A percentile compares a stretch with the other conserved stretches of the same genome.
These are phyloP conservation scores for Delphinella strobiligena DNA, from an alignment of 2,329 filamentous ascomycete genomes.

Conservation along the genomic window DNA sequence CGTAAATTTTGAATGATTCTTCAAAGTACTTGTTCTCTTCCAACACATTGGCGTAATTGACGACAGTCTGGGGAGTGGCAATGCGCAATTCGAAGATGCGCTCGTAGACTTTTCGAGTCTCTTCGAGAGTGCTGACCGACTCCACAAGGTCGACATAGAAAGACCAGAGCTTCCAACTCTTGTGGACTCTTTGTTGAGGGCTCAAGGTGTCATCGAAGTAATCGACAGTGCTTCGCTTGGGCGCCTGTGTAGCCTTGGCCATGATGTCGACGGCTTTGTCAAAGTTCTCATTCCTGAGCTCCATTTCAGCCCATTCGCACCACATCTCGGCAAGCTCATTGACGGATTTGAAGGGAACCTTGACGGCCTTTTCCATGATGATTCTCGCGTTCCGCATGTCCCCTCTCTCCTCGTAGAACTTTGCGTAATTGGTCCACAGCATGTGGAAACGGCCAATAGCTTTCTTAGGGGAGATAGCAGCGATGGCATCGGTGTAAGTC, in stretches of 20 bases:
- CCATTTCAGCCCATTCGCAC: constrained; percentile 99
- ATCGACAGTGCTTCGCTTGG: constrained; percentile 94
- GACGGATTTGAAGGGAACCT: constrained; percentile 97
- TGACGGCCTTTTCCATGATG: constrained; percentile 96
- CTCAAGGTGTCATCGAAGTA: constrained; percentile 94
- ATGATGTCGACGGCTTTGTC: constrained; percentile 90
- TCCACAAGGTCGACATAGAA: constrained; percentile 98
- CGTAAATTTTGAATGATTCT: constrained; percentile 95
- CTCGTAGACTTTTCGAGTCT: constrained; percentile 90
- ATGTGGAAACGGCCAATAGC: constrained; percentile 88
- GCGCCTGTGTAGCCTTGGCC: constrained; percentile 94
- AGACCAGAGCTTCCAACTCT: constrained; percentile 99
- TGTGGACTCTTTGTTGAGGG: constrained; percentile 92
- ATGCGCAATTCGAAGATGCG: constrained; percentile 96
- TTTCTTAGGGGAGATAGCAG: constrained; percentile 86
- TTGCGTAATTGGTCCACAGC: constrained; percentile 92
- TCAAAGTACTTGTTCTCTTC: constrained; percentile 94
- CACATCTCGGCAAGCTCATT: constrained; percentile 94
- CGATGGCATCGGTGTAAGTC: constrained; percentile 90
- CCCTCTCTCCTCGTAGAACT: constrained; percentile 83
- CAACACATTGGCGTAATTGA: constrained; percentile 93
- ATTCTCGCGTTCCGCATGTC: constrained; percentile 76
- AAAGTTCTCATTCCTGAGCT: constrained; percentile 89
- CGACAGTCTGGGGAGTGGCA: constrained; percentile 92
- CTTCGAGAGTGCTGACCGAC: constrained; percentile 79